Conservation (phyloP, 352 stramenopile species). For the Pythium periplocum region DNA sequence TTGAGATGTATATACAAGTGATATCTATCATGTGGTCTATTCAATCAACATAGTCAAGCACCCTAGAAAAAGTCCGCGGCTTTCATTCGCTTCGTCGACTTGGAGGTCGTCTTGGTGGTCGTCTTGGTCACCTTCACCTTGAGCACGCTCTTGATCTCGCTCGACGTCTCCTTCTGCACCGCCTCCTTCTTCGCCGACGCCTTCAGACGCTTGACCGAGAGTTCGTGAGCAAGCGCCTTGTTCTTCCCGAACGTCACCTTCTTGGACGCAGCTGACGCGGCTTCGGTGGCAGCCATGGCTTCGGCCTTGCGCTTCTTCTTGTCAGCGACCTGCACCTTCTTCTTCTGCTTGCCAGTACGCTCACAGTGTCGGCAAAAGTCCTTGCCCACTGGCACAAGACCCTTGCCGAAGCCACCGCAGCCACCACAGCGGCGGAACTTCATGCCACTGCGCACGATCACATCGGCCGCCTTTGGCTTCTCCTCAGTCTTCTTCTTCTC, state of each 20-base stretch:
- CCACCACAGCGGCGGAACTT: slow-evolving; percentile 66
- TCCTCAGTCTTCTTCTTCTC: slow-evolving; percentile 15
- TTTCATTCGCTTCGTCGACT: slow-evolving; percentile 45
- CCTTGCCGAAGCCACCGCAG: slow-evolving; percentile 74
- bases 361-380: slow-evolving; percentile 70
- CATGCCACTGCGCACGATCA: slow-evolving; percentile 55
- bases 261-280: slow-evolving; percentile 35
- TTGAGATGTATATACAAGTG: too few relatives aligned
- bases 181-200: slow-evolving; percentile 63
- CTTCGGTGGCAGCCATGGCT: slow-evolving; percentile 26
- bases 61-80: slow-evolving; percentile 70
- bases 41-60: too few relatives aligned
- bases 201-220: slow-evolving; percentile 82
- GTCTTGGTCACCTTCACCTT: slow-evolving; percentile 34
- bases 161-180: slow-evolving; percentile 39
- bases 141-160: slow-evolving; percentile 68
- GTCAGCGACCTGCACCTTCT: slow-evolving; percentile 39
- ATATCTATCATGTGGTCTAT: too few relatives aligned
- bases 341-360: slow-evolving; percentile 45
- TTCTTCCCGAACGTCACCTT: slow-evolving; percentile 87
- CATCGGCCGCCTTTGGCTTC: slow-evolving; percentile 22
- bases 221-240: slow-evolving; percentile 65
- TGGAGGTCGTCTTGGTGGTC: slow-evolving; percentile 16
- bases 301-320: slow-evolving; percentile 68
- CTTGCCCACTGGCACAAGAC: slow-evolving; percentile 59